Evolutionary conservation across 805 yeast species (phyloP).

Genomic region (Myxozyma udenii): DNA sequence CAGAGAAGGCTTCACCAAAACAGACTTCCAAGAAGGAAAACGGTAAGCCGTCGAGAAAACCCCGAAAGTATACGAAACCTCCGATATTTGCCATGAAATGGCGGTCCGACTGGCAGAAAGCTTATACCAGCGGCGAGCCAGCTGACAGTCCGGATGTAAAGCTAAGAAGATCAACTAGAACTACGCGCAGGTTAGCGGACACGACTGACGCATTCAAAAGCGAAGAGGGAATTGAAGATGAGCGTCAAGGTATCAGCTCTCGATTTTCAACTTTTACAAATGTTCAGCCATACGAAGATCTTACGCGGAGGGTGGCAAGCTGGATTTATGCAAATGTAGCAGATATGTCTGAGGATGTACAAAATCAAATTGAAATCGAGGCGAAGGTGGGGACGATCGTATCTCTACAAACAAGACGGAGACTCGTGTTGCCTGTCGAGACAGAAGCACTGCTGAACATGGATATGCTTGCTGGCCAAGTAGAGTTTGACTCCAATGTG

Average conservation of each 20-base stretch:
- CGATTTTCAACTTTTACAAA: conserved; percentile 54
- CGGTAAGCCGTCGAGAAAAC: background rate
- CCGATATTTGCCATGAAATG: conserved; percentile 46
- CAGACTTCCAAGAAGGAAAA: background rate
- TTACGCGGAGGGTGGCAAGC: conserved; percentile 71
- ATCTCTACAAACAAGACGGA: conserved; percentile 12
- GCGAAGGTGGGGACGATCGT: conserved; percentile 25
- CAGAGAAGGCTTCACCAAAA: conserved; percentile 1
- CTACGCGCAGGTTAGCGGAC: no score
- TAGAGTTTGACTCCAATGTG: conserved; percentile 22
- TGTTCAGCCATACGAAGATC: conserved; percentile 67
- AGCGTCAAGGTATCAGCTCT: no score
- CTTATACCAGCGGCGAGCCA: conserved; percentile 24
- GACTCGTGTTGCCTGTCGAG: conserved; percentile 25
- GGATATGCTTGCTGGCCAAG: conserved; percentile 24
- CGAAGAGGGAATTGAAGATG: no score
- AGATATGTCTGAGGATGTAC: conserved; percentile 32
- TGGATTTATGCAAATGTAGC: conserved; percentile 80
- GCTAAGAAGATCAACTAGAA: no score
- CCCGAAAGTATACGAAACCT: background rate
- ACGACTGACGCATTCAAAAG: no score
- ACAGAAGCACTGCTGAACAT: conserved; percentile 26
- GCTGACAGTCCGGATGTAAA: no score
- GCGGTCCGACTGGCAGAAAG: conserved; percentile 42
- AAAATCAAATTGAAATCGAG: conserved; percentile 36